A percentile compares a stretch with the other conserved stretches of the same genome.
Conservation (phyloP, 2,329 filamentous ascomycete species). For the Sporothrix brasiliensis region DNA sequence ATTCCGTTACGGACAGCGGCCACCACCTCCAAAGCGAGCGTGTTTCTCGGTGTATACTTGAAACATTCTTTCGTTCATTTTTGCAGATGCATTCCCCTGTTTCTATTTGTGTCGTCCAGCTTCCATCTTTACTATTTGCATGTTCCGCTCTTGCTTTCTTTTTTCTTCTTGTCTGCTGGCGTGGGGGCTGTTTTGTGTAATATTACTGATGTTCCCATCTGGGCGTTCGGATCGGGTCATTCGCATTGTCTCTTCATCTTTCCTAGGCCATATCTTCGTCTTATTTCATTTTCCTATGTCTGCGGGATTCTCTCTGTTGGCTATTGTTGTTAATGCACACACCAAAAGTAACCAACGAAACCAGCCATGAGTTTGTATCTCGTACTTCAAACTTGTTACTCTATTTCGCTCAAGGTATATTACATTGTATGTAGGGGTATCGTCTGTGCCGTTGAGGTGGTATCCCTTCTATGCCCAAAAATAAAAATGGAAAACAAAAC, state of each 20-base stretch:
- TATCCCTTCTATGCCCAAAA: neutral
- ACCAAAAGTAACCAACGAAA: neutral
- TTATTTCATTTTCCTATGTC: neutral
- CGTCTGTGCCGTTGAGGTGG: constrained; percentile 29
- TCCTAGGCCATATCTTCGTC: neutral
- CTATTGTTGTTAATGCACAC: constrained; percentile 12
- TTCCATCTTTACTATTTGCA: neutral
- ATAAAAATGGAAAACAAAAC: constrained; percentile 28
- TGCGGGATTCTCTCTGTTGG: constrained; percentile 14
- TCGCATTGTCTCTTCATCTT: constrained; percentile 18
- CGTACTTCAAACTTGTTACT: neutral
- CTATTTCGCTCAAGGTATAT: neutral
- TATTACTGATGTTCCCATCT: constrained; percentile 30
- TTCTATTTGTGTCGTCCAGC: neutral
- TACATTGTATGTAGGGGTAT: constrained; percentile 14
- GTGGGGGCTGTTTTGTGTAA: constrained; percentile 23
- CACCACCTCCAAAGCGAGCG: neutral
- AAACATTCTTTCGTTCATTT: neutral
- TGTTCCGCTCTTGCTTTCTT: neutral
- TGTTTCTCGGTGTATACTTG: constrained; percentile 9
- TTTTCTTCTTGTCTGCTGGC: neutral
- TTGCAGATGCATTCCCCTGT: neutral
- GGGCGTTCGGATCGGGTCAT: constrained; percentile 34
- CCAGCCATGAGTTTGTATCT: neutral
- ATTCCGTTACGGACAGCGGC: no score